Evolutionary conservation across 2,329 filamentous ascomycete species (phyloP).

Genomic region (Metarhizium anisopliae): DNA sequence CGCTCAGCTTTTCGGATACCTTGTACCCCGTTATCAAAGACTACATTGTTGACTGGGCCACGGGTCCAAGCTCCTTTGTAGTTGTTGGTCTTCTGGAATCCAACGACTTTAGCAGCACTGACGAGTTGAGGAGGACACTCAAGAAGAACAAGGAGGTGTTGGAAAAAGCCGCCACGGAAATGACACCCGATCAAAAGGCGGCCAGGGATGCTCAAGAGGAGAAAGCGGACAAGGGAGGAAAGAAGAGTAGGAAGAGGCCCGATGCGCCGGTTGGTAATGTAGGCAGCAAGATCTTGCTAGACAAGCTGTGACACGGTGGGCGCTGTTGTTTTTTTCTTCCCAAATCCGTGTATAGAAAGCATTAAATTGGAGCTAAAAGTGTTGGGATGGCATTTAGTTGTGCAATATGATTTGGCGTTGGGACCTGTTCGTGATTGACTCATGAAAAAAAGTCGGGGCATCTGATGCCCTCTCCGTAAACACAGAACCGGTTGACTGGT

Average conservation of each 20-base stretch:
- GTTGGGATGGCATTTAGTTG: not conserved
- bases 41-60: constrained; percentile 73
- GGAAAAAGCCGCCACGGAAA: constrained; percentile 55
- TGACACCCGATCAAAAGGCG: constrained; percentile 43
- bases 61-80: constrained; percentile 76
- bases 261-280: constrained; percentile 47
- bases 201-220: constrained; percentile 40
- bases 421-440: not conserved
- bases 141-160: constrained; percentile 65
- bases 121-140: constrained; percentile 59
- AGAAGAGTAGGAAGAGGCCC: constrained; percentile 33
- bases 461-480: too few species aligned
- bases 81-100: constrained; percentile 74
- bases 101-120: constrained; percentile 56
- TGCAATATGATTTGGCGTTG: constrained; percentile 5
- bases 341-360: not conserved
- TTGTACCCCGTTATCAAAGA: constrained; percentile 77
- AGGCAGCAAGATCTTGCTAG: constrained; percentile 52
- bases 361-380: not conserved
- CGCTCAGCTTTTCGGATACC: constrained; percentile 69
- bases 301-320: constrained; percentile 35
- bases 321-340: not conserved
- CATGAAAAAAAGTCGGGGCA: not conserved
- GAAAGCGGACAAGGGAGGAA: constrained; percentile 32
- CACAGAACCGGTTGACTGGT: too few species aligned